Evolutionary conservation across 768 basidiomycete species (phyloP), one percentile per base, ranked within the genome.

Genomic region (Stropharia rugosoannulata): DNA sequence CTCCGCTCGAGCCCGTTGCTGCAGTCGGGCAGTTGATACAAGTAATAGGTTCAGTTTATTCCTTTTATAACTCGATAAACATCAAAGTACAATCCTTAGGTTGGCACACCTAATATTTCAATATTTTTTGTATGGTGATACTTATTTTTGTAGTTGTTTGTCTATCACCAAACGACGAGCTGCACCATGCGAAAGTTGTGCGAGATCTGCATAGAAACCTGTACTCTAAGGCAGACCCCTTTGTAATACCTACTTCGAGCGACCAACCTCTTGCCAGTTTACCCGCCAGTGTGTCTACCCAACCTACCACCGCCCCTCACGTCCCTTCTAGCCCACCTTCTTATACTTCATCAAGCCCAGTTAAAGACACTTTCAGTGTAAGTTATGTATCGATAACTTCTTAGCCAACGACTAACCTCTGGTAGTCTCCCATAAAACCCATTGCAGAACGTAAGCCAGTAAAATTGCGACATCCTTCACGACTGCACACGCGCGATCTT

Each of bases 391-490:
- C 19, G 8, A 18, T 29, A 35, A 27, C n/a, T 22, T 42, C 10
- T n/a, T 42, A 7, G 19, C 8, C 8, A 53, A 18, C 16, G 9
- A 49, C 11, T 41, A 7, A 41, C 9, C 1, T 16, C 10, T 45
- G 10, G 18, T 29, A 63, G 42, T 65, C 68, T 4, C 73, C 75
- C 5, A 49, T 62, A 1, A 73, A 64, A 42, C 42, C 60, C 15
- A 48, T 42, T 35, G 41, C 25, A 12, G 32, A 49, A 15, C 57
- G 73, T 66, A 68, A 74, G 16, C 71, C 74, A 10, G 68, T 75
- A 4, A 84, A 81, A 64, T 73, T 92, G 43, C 86, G 88, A 43
- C 89, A 92, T 67, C 90, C 90, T 1, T 84, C 85, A 0, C 79
- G 86, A 39, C 71, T 92, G 25, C 86, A 80, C 53, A 80, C 83